Evolutionary conservation across 148 eudicot genomes (phyloP), one percentile per base, ranked within the genome.

Genomic region (Agrostemma githago): DNA sequence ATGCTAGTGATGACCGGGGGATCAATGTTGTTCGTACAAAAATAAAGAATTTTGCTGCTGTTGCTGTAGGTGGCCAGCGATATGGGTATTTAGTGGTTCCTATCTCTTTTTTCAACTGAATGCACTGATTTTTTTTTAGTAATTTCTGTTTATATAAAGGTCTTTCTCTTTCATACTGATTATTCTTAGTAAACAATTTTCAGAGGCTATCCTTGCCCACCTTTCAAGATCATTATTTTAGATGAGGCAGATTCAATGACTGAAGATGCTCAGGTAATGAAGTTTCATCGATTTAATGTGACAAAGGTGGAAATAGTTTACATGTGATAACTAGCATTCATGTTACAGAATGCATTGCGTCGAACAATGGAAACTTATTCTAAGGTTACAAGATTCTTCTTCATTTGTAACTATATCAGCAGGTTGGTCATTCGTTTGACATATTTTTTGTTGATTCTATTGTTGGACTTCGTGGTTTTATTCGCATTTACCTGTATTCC

Each of bases 161-260:
- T 9, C 51, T 40, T 19, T 20, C 26, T 53, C 70, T 71, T 15
- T 64, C 9, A 44, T 67, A 41, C 62, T 51, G 41, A 56, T 21
- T 4, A 65, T 44, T 70, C 59, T 53, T 60, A 11, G 12, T 2
- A 60, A 42, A 17, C 54, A 6, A 51, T 38, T 62, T 79, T 66
- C 59, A 89, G 93, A 79, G 90, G 92, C 54, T 94, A 94, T 82
- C 97, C 97, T 48, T 94, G 97, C 74, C 98, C 98, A 38, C 90
- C 98, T 73, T 94, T 82, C 75, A 94, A 94, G 79, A 91, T 94
- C 67, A 91, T 91, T 38, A 89, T 94, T 77, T 90, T 94, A 11
- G 98, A 94, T 58, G 97, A 94, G 85, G 97, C 98, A 58, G 98
- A 94, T 88, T 94, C 98, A 72, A 94, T 94, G 98, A 94, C 98